Percentiles rank a stretch among this genome's conserved stretches.
phyloP scores from a whole-genome alignment of 192 early-diverging fungal genomes.

The Coemansia sp. region DNA sequence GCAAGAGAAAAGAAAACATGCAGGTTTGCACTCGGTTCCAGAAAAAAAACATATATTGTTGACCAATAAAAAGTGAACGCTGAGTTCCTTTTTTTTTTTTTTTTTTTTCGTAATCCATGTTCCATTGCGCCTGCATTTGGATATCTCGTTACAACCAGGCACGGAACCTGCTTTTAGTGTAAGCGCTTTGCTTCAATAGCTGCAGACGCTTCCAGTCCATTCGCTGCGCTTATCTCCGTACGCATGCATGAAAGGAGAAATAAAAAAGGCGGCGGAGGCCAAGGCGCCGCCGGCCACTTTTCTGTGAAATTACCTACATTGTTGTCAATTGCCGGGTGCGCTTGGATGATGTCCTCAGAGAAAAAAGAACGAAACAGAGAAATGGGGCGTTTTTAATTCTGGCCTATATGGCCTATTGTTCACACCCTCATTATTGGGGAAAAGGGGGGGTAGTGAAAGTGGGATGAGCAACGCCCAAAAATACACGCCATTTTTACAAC shows the following conservation, averaged over 20 bases:
- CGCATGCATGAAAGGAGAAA: neutral
- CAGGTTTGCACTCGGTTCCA: neutral
- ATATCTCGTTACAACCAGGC: neutral
- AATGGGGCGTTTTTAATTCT: conserved; percentile 8
- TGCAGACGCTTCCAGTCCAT: neutral
- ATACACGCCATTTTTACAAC: neutral
- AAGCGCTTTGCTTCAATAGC: neutral
- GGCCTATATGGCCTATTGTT: neutral
- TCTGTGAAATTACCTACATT: neutral
- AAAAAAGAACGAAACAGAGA: neutral
- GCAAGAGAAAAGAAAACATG: neutral
- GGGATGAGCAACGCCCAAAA: neutral
- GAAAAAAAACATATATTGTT: neutral
- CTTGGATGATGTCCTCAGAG: neutral
- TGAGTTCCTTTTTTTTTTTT: neutral
- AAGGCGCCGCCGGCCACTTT: neutral
- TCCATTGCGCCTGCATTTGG: neutral
- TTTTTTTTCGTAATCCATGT: neutral
- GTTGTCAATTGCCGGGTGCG: conserved; percentile 7
- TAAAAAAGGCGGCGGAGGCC: neutral
- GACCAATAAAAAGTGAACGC: neutral
- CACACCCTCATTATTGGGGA: neutral
- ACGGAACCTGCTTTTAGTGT: conserved; percentile 4
- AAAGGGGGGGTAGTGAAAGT: neutral
- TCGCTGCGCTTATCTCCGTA: neutral